phyloP scores from a whole-genome alignment of 768 basidiomycete species.

The Boletus tylopilopsis region DNA sequence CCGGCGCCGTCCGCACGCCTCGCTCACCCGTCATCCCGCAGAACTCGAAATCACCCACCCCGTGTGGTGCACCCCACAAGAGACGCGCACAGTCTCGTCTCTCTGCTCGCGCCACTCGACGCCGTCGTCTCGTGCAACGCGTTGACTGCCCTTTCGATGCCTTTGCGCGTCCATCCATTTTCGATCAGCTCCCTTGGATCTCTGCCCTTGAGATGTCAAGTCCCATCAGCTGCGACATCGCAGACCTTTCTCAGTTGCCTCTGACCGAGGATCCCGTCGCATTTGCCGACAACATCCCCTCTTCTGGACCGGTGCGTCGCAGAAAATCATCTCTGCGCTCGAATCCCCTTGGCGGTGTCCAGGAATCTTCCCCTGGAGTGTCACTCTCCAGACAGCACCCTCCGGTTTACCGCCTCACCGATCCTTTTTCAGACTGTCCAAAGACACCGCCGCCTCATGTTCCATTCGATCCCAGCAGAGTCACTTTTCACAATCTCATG shows the following conservation, averaged over 20 bases:
- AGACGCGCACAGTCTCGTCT: slow-evolving; percentile 34
- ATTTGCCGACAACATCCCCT: slow-evolving; percentile 22
- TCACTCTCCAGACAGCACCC: slow-evolving; percentile 16
- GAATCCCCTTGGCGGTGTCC: slow-evolving; percentile 39
- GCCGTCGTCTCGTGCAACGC: slow-evolving; percentile 40
- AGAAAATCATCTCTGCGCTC: slow-evolving; percentile 52
- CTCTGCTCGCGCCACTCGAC: slow-evolving; percentile 37
- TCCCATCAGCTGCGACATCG: slow-evolving; percentile 51
- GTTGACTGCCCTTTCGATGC: slow-evolving; percentile 39
- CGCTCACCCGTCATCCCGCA: slow-evolving; percentile 21
- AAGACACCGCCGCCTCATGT: slow-evolving; percentile 33
- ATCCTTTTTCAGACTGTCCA: slow-evolving; percentile 18
- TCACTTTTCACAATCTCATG: slow-evolving; percentile 60
- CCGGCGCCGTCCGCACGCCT: not conserved
- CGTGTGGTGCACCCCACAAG: slow-evolving; percentile 37
- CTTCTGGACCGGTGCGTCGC: slow-evolving; percentile 55
- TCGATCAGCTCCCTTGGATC: slow-evolving; percentile 70
- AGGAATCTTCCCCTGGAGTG: slow-evolving; percentile 12
- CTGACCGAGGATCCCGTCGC: slow-evolving; percentile 21
- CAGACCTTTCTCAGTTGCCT: slow-evolving; percentile 62
- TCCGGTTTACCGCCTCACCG: slow-evolving; percentile 31
- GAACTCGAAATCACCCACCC: slow-evolving; percentile 37
- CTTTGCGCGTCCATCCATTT: slow-evolving; percentile 33
- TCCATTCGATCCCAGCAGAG: slow-evolving; percentile 44
- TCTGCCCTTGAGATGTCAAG: slow-evolving; percentile 49